phyloP scores from a whole-genome alignment of 139 green algal species.

The Spirogloea muscicola region DNA sequence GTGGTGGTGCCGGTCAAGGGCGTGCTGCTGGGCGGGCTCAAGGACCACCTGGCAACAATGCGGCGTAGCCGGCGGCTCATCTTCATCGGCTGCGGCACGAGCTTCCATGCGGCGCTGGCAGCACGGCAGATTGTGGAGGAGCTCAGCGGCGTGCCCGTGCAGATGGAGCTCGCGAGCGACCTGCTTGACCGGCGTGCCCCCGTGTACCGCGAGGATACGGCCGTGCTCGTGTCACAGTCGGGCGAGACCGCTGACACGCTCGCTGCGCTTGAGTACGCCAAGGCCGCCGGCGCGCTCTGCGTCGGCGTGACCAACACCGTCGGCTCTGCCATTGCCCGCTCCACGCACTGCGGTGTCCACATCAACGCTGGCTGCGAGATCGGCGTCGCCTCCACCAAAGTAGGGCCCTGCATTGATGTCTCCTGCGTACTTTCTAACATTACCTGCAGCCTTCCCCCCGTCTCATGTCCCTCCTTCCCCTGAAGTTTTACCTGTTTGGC shows the following conservation, averaged over 20 bases:
- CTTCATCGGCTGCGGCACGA: slow-evolving; percentile 90
- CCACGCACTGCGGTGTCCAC: slow-evolving; percentile 90
- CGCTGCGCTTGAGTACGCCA: slow-evolving; percentile 76
- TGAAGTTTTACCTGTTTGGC: too few relatives aligned
- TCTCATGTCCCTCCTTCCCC: too few relatives aligned
- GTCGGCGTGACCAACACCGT: slow-evolving; percentile 98
- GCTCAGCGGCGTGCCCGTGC: slow-evolving; percentile 66
- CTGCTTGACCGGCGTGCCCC: slow-evolving; percentile 81
- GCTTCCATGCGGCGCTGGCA: slow-evolving; percentile 82
- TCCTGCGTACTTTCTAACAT: too few relatives aligned
- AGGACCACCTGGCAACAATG: slow-evolving; percentile 61
- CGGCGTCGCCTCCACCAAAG: slow-evolving; percentile 93
- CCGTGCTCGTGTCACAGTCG: slow-evolving; percentile 85
- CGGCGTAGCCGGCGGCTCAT: slow-evolving; percentile 74
- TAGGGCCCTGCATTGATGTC: too few relatives aligned
- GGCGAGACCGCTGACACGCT: slow-evolving; percentile 97
- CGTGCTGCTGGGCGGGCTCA: slow-evolving; percentile 41
- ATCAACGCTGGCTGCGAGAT: slow-evolving; percentile 97
- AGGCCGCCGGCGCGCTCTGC: slow-evolving; percentile 81
- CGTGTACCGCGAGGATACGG: slow-evolving; percentile 88
- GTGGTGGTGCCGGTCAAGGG: slow-evolving; percentile 18
- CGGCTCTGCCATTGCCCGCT: slow-evolving; percentile 77
- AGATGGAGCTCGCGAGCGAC: slow-evolving; percentile 89
- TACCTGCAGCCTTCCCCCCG: too few relatives aligned
- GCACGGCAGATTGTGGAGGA: slow-evolving; percentile 40